Conservation (phyloP, 495 filamentous ascomycete species). For the Penicillium simplicissimum region DNA sequence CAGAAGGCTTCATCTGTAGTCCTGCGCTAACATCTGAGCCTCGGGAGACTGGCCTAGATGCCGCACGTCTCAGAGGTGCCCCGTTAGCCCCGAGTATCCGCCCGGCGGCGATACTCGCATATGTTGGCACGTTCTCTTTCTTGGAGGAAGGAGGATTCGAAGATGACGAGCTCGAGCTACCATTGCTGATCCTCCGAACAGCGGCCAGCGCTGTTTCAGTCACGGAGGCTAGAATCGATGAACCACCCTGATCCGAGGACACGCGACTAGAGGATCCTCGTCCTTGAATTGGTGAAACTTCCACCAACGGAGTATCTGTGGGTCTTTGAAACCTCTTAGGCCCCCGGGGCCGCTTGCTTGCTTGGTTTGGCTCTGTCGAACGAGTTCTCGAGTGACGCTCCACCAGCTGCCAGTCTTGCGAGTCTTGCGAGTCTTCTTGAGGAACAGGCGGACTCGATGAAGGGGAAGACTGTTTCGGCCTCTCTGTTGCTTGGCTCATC, state of each 20-base stretch:
- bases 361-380: constrained; percentile 15
- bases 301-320: constrained; percentile 36
- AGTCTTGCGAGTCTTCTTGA: constrained; percentile 33
- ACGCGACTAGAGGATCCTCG: constrained; percentile 37
- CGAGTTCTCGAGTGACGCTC: constrained; percentile 26
- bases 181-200: constrained; percentile 38
- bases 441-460: constrained; percentile 28
- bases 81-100: constrained; percentile 21
- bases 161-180: constrained; percentile 7
- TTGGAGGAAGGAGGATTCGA: constrained; percentile 1
- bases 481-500: constrained; percentile 35
- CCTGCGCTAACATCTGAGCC: constrained; percentile 17
- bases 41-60: constrained; percentile 25
- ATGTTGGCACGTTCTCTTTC: constrained; percentile 34
- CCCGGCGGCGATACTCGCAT: constrained; percentile 31
- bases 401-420: constrained; percentile 44
- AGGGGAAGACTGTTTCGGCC: constrained; percentile 28
- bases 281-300: constrained; percentile 35
- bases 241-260: constrained; percentile 18
- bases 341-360: constrained; percentile 22
- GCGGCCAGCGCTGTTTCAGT: constrained; percentile 43
- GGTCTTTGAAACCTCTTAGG: constrained; percentile 35
- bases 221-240: constrained; percentile 32
- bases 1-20: constrained; percentile 37
- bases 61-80: constrained; percentile 22